Evolutionary conservation across 176 grass and related monocot genomes (phyloP).

Genomic region (bread wheat (Triticum aestivum)): DNA sequence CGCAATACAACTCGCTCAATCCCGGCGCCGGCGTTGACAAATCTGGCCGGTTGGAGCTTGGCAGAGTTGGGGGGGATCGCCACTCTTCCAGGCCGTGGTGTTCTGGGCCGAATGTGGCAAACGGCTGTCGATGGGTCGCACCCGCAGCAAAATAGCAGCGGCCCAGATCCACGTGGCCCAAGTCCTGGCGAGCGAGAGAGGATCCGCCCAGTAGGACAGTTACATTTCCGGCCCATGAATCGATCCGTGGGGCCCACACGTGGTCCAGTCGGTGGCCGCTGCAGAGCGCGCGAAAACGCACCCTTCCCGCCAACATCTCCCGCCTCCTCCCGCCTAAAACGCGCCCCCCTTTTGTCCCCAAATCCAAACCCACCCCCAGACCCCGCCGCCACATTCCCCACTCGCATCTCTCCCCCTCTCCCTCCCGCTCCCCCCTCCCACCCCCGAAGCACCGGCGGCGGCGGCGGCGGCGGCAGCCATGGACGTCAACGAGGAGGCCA

Average conservation of each 20-base stretch:
- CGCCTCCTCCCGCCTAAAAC: constrained; percentile 45
- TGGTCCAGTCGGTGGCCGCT: no score
- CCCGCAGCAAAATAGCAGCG: no score
- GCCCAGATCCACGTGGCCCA: background rate
- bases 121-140: background rate
- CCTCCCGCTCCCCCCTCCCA: background rate
- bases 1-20: no score
- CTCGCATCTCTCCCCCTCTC: background rate
- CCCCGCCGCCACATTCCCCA: constrained; percentile 11
- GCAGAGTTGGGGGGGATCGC: no score
- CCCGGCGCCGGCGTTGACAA: background rate
- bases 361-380: background rate
- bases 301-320: constrained; percentile 31
- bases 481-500: constrained; percentile 98
- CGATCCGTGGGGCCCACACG: background rate
- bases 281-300: constrained; percentile 41
- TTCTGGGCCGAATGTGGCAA: background rate
- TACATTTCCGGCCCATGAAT: background rate
- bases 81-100: background rate
- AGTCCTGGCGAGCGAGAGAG: no score
- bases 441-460: background rate
- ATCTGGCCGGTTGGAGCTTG: no score
- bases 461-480: constrained; percentile 41
- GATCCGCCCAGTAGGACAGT: background rate
- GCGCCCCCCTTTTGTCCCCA: background rate